Evolutionary conservation across 495 filamentous ascomycete genomes (phyloP).

Genomic region (Umbilicaria muhlenbergii): DNA sequence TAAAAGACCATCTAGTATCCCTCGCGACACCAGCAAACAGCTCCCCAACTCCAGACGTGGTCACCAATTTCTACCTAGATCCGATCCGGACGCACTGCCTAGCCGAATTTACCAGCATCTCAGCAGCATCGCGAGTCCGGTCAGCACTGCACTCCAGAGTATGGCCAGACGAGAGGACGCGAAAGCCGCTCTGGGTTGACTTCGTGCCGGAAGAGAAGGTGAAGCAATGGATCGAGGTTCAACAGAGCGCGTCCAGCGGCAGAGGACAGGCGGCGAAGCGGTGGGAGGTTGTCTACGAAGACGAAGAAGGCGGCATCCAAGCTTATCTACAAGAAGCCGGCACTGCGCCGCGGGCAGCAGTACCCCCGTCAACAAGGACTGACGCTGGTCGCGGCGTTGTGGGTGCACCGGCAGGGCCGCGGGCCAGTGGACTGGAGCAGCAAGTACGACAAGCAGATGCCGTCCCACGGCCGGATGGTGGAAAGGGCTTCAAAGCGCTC

Average conservation of each 20-base stretch:
- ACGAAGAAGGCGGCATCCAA: slow-evolving; percentile 36
- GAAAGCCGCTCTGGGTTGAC: slow-evolving; percentile 77
- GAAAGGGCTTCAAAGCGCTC: slow-evolving; percentile 39
- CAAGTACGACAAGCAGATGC: neutral
- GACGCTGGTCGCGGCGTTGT: slow-evolving; percentile 10
- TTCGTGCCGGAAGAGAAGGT: slow-evolving; percentile 71
- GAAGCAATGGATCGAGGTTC: slow-evolving; percentile 55
- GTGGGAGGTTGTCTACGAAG: slow-evolving; percentile 60
- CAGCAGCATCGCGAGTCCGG: slow-evolving; percentile 66
- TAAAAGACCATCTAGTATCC: slow-evolving; percentile 50
- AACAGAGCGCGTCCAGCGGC: slow-evolving; percentile 36
- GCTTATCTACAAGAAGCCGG: slow-evolving; percentile 38
- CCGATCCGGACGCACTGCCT: slow-evolving; percentile 78
- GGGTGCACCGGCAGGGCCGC: slow-evolving; percentile 11
- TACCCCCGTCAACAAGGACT: slow-evolving; percentile 13
- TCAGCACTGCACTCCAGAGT: slow-evolving; percentile 56
- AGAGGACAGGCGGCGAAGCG: slow-evolving; percentile 30
- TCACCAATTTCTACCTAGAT: slow-evolving; percentile 66
- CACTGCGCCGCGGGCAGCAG: slow-evolving; percentile 16
- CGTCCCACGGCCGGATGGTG: slow-evolving; percentile 6
- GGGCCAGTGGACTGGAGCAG: slow-evolving; percentile 1
- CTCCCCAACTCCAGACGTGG: slow-evolving; percentile 30
- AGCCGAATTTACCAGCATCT: slow-evolving; percentile 46
- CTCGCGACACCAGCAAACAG: slow-evolving; percentile 46
- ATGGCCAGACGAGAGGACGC: slow-evolving; percentile 77